A percentile compares a stretch with the other conserved stretches of the same genome.
Conservation (phyloP, 2,329 filamentous ascomycete genomes). For the Nigrospora osmanthi region DNA sequence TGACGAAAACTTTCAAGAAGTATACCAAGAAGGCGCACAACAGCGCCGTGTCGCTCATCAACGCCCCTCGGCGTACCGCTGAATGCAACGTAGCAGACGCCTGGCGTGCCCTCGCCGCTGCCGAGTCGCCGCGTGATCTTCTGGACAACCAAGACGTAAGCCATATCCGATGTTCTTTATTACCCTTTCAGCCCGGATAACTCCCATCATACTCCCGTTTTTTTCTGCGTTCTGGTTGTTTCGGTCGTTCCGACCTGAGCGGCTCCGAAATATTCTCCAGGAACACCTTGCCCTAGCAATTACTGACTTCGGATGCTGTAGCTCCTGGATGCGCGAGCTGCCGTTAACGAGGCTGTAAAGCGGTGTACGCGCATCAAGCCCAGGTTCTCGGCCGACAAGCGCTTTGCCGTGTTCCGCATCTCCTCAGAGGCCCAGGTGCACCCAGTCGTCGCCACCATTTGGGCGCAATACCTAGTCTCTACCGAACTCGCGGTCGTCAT, state of each 20-base stretch:
- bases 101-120: constrained; percentile 49
- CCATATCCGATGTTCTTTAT: too few relatives aligned
- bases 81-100: constrained; percentile 52
- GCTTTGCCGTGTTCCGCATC: constrained; percentile 56
- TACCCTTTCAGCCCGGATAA: too few relatives aligned
- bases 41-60: constrained; percentile 55
- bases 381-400: constrained; percentile 54
- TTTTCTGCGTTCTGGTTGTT: too few relatives aligned
- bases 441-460: constrained; percentile 58
- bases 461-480: constrained; percentile 53
- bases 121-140: constrained; percentile 42
- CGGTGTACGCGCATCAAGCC: constrained; percentile 54
- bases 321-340: constrained; percentile 44
- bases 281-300: too few relatives aligned
- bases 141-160: constrained; percentile 35
- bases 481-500: constrained; percentile 54
- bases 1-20: constrained; percentile 50
- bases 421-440: constrained; percentile 54
- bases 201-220: too few relatives aligned
- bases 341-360: constrained; percentile 55
- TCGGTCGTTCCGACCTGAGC: too few relatives aligned
- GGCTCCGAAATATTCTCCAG: too few relatives aligned
- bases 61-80: constrained; percentile 56
- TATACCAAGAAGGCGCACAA: constrained; percentile 56
- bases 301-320: too few relatives aligned